A percentile compares a stretch with the other conserved stretches of the same genome.
Conservation (phyloP, 805 yeast genomes). For the Candida nonsorbophila region DNA sequence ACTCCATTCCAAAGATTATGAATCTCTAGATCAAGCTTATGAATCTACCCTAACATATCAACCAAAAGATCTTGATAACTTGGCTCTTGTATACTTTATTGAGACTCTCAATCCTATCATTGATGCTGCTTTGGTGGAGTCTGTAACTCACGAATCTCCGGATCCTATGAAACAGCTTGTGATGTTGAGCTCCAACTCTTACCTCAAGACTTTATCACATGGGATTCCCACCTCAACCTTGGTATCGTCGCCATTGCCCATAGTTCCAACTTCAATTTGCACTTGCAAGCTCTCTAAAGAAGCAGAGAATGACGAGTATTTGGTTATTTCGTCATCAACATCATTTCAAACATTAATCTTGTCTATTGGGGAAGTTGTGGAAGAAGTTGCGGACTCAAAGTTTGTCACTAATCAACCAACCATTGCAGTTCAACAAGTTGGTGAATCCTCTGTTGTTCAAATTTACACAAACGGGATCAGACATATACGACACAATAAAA, state of each 20-base stretch:
- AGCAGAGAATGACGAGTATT: conserved; percentile 53
- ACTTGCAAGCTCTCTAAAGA: conserved; percentile 46
- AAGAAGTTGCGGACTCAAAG: conserved; percentile 65
- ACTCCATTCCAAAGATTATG: conserved; percentile 5
- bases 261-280: conserved; percentile 55
- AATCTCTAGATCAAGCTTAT: conserved; percentile 7
- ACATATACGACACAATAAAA: too few relatives aligned
- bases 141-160: conserved; percentile 4
- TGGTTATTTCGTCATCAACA: conserved; percentile 54
- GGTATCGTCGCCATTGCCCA: conserved; percentile 74
- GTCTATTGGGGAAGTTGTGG: conserved; percentile 74
- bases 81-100: conserved; percentile 51
- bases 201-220: conserved; percentile 44
- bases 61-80: conserved; percentile 44
- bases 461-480: conserved; percentile 66
- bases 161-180: conserved; percentile 17
- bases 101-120: conserved; percentile 50
- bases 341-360: conserved; percentile 66
- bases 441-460: conserved; percentile 60
- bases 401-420: conserved; percentile 56
- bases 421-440: conserved; percentile 64
- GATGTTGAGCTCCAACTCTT: conserved; percentile 35
- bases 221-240: conserved; percentile 59
- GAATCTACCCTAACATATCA: conserved; percentile 6
- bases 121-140: conserved; percentile 17